Evolutionary conservation across 305 asterid genomes (phyloP).

Genomic region (Fraxinus ornus): DNA sequence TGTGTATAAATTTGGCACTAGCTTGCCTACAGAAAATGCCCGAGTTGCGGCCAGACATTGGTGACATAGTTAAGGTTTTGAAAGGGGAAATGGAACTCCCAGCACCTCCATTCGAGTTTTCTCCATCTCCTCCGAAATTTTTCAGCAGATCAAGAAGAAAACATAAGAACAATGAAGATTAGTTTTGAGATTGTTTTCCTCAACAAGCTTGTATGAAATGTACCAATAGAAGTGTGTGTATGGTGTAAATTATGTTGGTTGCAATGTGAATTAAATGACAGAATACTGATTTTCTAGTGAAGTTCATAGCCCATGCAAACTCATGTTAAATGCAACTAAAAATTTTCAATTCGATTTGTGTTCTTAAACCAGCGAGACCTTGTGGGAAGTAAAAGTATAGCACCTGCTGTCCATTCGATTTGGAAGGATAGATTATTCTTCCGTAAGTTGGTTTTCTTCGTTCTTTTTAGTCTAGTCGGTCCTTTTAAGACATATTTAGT

Average conservation of each 20-base stretch:
- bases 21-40: slow-evolving; percentile 54
- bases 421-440: not conserved
- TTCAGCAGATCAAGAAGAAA: slow-evolving; percentile 44
- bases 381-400: not conserved
- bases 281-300: not conserved
- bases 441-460: not conserved
- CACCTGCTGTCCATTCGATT: not conserved
- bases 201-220: not conserved
- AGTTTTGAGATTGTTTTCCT: slow-evolving; percentile 1
- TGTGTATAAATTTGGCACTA: slow-evolving; percentile 49
- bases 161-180: slow-evolving; percentile 37
- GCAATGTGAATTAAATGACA: not conserved
- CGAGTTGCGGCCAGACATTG: slow-evolving; percentile 40
- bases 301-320: not conserved
- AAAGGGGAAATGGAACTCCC: slow-evolving; percentile 48
- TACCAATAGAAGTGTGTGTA: not conserved
- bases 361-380: not conserved
- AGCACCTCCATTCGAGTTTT: slow-evolving; percentile 44
- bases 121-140: slow-evolving; percentile 44
- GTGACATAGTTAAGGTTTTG: slow-evolving; percentile 45
- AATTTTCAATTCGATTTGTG: not conserved
- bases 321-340: not conserved
- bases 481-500: not conserved
- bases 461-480: not conserved
- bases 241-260: not conserved